These are phyloP conservation scores for Bassia scoparia DNA, from an alignment of 148 eudicot genomes.

Conservation along the genomic window DNA sequence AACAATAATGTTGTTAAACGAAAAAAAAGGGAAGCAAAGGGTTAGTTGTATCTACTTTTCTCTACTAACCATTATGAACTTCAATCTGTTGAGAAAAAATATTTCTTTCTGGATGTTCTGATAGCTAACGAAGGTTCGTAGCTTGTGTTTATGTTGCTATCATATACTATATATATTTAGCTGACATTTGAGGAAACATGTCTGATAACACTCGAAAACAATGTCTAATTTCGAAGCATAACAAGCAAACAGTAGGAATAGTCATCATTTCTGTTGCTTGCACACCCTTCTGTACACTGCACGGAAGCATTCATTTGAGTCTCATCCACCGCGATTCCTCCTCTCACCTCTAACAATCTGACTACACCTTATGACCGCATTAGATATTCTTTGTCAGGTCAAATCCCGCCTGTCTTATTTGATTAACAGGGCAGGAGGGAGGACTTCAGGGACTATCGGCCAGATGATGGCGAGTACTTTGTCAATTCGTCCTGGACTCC, in stretches of 20 bases:
- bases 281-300: background rate
- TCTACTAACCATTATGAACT: constrained; percentile 16
- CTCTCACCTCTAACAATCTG: constrained; percentile 12
- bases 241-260: background rate
- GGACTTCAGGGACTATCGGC: constrained; percentile 7
- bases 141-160: background rate
- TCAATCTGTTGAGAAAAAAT: constrained; percentile 4
- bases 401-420: constrained; percentile 10
- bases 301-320: constrained; percentile 9
- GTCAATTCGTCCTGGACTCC: constrained; percentile 21
- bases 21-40: background rate
- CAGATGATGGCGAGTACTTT: constrained; percentile 23
- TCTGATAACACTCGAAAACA: background rate
- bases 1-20: too few species aligned
- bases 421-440: background rate
- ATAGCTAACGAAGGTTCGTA: constrained; percentile 23
- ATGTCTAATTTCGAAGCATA: constrained; percentile 6
- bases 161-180: background rate
- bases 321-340: constrained; percentile 25
- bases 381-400: constrained; percentile 16
- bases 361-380: constrained; percentile 6
- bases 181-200: background rate
- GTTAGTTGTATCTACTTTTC: constrained; percentile 16
- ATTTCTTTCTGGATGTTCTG: background rate
- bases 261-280: constrained; percentile 15